Percentiles rank a stretch among this genome's conserved stretches.
Evolutionary conservation across 2,329 filamentous ascomycete species (phyloP).

Genomic region (Colletotrichum spinosum): DNA sequence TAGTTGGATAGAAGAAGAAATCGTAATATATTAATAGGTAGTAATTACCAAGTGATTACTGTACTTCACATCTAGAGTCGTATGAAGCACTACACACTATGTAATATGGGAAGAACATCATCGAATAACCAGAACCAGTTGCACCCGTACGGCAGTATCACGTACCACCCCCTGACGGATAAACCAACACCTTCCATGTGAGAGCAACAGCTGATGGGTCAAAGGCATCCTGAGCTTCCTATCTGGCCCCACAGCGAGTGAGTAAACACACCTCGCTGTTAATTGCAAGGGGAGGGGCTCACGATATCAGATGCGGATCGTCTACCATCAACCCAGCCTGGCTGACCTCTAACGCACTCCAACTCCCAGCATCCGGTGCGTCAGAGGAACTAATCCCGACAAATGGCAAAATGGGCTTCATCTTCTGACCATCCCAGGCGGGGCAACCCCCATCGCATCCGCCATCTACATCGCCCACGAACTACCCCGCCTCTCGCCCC

Average conservation of each 20-base stretch:
- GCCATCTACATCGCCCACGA: constrained; percentile 44
- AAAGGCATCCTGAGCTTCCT: constrained; percentile 48
- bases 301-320: constrained; percentile 45
- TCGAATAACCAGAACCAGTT: too few species aligned
- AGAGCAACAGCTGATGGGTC: too few species aligned
- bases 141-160: too few species aligned
- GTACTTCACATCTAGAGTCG: too few species aligned
- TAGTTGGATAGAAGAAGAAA: too few species aligned
- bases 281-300: not conserved
- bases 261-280: not conserved
- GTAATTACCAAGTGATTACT: too few species aligned
- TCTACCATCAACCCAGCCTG: constrained; percentile 51
- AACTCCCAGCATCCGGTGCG: constrained; percentile 44
- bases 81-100: too few species aligned
- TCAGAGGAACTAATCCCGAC: constrained; percentile 49
- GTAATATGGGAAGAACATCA: too few species aligned
- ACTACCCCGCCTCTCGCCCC: constrained; percentile 42
- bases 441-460: constrained; percentile 49
- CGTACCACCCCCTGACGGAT: too few species aligned
- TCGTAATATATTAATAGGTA: too few species aligned
- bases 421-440: constrained; percentile 39
- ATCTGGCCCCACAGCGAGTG: constrained; percentile 52
- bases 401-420: constrained; percentile 28
- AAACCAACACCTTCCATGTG: too few species aligned
- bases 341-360: constrained; percentile 47